Evolutionary conservation across 768 basidiomycete genomes (phyloP).

Genomic region (Pleurotus salmoneostramineus): DNA sequence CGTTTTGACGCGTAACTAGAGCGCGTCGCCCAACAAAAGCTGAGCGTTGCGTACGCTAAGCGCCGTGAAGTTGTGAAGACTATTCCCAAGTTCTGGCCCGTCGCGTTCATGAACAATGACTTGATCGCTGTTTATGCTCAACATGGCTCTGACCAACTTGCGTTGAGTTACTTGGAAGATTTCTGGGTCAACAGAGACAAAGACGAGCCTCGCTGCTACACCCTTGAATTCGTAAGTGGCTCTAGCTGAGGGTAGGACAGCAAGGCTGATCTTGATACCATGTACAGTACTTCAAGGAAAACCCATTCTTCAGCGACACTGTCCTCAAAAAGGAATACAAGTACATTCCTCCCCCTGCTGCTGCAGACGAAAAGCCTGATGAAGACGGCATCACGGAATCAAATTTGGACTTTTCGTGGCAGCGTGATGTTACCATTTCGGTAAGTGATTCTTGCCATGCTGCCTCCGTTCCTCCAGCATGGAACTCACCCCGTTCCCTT

Average conservation of each 20-base stretch:
- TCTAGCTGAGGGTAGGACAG: slow-evolving; percentile 4
- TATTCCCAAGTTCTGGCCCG: slow-evolving; percentile 83
- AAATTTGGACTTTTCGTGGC: slow-evolving; percentile 81
- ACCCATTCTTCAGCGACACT: slow-evolving; percentile 75
- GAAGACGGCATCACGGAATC: slow-evolving; percentile 72
- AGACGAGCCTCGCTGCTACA: slow-evolving; percentile 76
- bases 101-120: slow-evolving; percentile 73
- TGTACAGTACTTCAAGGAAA: slow-evolving; percentile 75
- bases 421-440: slow-evolving; percentile 63
- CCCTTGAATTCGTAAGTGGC: slow-evolving; percentile 80
- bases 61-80: slow-evolving; percentile 62
- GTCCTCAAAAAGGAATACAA: slow-evolving; percentile 84
- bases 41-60: slow-evolving; percentile 63
- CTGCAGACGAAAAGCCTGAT: slow-evolving; percentile 55
- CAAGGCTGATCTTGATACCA: not conserved
- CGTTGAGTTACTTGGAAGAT: slow-evolving; percentile 81
- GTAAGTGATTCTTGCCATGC: slow-evolving; percentile 34
- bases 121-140: slow-evolving; percentile 62
- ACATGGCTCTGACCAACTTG: slow-evolving; percentile 74
- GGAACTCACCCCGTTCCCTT: not conserved
- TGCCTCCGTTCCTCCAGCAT: not conserved
- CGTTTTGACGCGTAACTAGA: slow-evolving; percentile 36
- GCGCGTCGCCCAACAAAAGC: slow-evolving; percentile 52
- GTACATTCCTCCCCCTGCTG: slow-evolving; percentile 51
- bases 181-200: slow-evolving; percentile 77